Base-by-base conservation (phyloP, 1,139 yeast species). In the Kluyveromyces sp. region DNA sequence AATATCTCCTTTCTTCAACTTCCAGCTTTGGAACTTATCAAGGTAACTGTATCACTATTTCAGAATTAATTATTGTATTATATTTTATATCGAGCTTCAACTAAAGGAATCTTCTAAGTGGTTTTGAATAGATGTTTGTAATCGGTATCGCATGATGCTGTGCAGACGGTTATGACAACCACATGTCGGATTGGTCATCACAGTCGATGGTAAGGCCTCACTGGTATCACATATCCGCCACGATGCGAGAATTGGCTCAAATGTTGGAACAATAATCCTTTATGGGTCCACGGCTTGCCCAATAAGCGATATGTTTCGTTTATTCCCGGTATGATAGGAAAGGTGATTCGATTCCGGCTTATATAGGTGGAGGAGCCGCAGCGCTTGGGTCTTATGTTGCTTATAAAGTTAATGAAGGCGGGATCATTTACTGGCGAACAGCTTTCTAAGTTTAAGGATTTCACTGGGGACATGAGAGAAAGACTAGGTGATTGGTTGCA, bases 341-440 rank as follows among this genome's bases (percentile, higher is more conserved):
- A 79, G 57, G 69, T 75, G 3, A 74, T 79, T 3, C 77, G 78
- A 65, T 84, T 1, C 95, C 95, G 0, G 90, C 88, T 0, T 87
- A 87, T 53, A 68, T 87, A 1, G 96, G 96, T 1, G 95, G 96
- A 6, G 88, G 96, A 0, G 67, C 89, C 40, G 96, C 95, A 1
- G 97, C 97, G 6, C 96, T 95, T 3, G 95, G 96, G 0, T 84
- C 96, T 3, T 92, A 89, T 61, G 82, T 89, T 41, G 88, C 90
- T 30, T 89, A 89, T 64, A 90, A 92, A 64, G 85, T 89, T 3
- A 95, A 89, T 50, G 95, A 90, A 90, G 65, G 95, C 95, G 0
- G 75, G 88, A 0, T 72, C 65, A 38, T 87, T 76, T 56, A 78
- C 96, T 0, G 73, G 73, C 46, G 95, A 85, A 50, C 78, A 78